Evolutionary conservation across 139 green algal genomes (phyloP), one percentile per base, ranked within the genome.

Genomic region (Trebouxia sp.): DNA sequence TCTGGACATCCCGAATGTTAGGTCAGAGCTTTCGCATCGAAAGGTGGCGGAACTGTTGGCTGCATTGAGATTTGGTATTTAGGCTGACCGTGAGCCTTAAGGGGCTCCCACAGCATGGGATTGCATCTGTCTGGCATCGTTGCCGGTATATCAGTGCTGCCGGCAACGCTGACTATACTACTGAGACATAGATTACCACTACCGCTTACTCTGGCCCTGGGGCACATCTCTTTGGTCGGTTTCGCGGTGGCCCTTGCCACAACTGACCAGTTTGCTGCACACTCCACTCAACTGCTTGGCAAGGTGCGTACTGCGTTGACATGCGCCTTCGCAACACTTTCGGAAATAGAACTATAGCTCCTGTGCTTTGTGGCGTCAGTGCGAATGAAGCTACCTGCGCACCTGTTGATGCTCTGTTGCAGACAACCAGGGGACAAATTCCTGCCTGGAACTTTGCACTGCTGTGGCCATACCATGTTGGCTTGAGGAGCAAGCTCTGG

Each of bases 401-500:
- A 58, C n/a, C n/a, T n/a, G n/a, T n/a, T n/a, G n/a, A n/a, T 50
- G 67, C 30, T 15, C 24, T 32, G 20, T 6, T 77, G 10, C 67
- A 56, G 41, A 77, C 83, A 86, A 69, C n/a, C 65, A 0, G 5
- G 58, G 39, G 65, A 86, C 22, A 86, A 10, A 91, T 92, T 30
- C 35, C 65, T 35, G 82, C 65, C 15, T 50, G 84, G 38, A 70
- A 50, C n/a, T 70, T 85, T 65, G 17, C 69, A 8, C 51, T 89
- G 12, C 79, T 89, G 5, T 88, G 83, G 84, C 90, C 89, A 3
- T 94, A 94, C 81, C 89, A 93, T 67, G 42, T 87, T 0, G 84
- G 75, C 3, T 62, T 94, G 42, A 79, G 88, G 0, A 50, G 83
- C n/a, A 94, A 94, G 82, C 80, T 94, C 26, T 58, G 48, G 2